Evolutionary conservation across 2,329 filamentous ascomycete species (phyloP).

Genomic region (Cladophialophora immunda): DNA sequence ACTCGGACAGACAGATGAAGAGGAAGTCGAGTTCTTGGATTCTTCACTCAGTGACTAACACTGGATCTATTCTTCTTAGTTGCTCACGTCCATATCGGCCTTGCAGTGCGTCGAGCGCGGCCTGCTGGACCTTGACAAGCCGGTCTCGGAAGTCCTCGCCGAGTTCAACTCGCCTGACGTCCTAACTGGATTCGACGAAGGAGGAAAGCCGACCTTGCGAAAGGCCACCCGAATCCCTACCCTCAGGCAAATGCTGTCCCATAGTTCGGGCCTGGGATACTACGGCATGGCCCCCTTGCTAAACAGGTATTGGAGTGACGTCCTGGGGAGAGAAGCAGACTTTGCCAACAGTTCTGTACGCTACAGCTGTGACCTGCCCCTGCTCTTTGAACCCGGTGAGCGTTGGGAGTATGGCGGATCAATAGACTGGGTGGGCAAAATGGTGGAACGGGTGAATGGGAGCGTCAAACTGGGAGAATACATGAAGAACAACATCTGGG

Average conservation of each 20-base stretch:
- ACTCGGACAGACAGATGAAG: too few relatives aligned
- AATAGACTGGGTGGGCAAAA: slow-evolving; percentile 62
- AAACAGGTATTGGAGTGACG: neutral
- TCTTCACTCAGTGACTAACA: too few relatives aligned
- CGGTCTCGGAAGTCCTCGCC: slow-evolving; percentile 56
- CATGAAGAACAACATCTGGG: slow-evolving; percentile 56
- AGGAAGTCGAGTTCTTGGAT: too few relatives aligned
- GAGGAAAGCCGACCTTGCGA: slow-evolving; percentile 44
- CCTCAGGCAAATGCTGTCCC: slow-evolving; percentile 27
- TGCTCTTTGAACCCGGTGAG: slow-evolving; percentile 61
- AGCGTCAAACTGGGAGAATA: slow-evolving; percentile 51
- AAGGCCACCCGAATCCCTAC: slow-evolving; percentile 34
- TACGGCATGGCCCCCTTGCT: slow-evolving; percentile 3
- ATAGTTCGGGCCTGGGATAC: slow-evolving; percentile 21
- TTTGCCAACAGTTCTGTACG: neutral
- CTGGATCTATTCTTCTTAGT: too few relatives aligned
- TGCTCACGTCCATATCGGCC: slow-evolving; percentile 50
- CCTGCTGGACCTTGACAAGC: slow-evolving; percentile 55
- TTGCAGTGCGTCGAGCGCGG: slow-evolving; percentile 61
- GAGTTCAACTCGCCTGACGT: slow-evolving; percentile 59
- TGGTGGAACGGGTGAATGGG: slow-evolving; percentile 59
- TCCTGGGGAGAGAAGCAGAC: neutral
- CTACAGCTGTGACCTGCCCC: too few relatives aligned
- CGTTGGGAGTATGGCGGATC: slow-evolving; percentile 61
- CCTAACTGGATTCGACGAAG: slow-evolving; percentile 52